Evolutionary conservation across 2,329 filamentous ascomycete genomes (phyloP).

Genomic region (Pseudocercospora musae): DNA sequence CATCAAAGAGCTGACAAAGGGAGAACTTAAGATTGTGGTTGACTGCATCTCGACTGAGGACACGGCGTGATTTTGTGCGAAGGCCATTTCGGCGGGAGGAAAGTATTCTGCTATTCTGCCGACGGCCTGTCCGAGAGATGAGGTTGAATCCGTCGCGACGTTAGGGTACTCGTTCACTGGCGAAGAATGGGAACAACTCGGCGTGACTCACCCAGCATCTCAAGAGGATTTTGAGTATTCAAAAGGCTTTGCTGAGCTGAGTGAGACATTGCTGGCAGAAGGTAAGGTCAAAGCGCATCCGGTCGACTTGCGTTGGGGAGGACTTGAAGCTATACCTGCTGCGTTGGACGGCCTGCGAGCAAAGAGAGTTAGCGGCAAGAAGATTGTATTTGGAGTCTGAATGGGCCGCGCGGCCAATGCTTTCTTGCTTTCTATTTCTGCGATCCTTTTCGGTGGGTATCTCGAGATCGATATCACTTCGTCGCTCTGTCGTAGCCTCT

Average conservation of each 20-base stretch:
- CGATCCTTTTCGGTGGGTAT: not conserved
- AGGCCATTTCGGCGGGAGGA: not conserved
- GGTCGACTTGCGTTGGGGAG: not conserved
- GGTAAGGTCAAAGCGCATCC: constrained; percentile 4
- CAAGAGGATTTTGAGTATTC: constrained; percentile 7
- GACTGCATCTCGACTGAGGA: constrained; percentile 1
- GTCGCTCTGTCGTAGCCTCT: not conserved
- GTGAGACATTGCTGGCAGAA: not conserved
- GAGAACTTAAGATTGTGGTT: not conserved
- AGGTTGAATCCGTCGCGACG: constrained; percentile 4
- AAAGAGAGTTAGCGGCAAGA: constrained; percentile 8
- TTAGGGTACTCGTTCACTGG: constrained; percentile 2
- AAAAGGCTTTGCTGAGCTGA: constrained; percentile 2
- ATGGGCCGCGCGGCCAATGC: not conserved
- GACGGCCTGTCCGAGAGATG: not conserved
- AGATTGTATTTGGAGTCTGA: constrained; percentile 2
- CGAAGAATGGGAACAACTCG: constrained; percentile 6
- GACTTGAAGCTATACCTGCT: not conserved
- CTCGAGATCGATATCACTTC: not conserved
- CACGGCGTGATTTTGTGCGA: not conserved
- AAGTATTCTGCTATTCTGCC: constrained; percentile 3
- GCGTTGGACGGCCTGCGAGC: constrained; percentile 3
- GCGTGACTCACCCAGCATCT: not conserved
- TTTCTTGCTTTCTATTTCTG: not conserved
- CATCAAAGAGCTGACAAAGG: not conserved